A percentile compares a stretch with the other conserved stretches of the same genome.
phyloP scores from a whole-genome alignment of 768 basidiomycete species.

The Daedaleopsis sinensis region DNA sequence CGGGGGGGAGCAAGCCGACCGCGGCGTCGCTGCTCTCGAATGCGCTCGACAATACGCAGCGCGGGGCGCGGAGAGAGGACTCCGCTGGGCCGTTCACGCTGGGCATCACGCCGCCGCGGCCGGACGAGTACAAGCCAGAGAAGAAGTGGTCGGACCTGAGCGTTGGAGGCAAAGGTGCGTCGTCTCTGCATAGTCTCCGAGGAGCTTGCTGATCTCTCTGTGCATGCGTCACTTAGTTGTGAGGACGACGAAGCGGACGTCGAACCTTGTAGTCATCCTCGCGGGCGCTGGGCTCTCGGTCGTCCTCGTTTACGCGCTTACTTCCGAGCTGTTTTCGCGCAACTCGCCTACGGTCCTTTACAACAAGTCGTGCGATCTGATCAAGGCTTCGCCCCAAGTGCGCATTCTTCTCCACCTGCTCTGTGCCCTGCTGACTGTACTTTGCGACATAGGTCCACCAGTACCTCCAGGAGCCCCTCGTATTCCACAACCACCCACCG shows the following conservation, averaged over 20 bases:
- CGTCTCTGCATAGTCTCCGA: not conserved
- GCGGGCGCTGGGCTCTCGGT: constrained; percentile 82
- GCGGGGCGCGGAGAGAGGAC: constrained; percentile 47
- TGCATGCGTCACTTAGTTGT: constrained; percentile 41
- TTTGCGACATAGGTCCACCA: constrained; percentile 55
- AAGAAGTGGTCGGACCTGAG: constrained; percentile 84
- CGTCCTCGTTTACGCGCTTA: constrained; percentile 76
- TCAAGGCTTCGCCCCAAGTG: constrained; percentile 50
- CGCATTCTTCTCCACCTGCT: constrained; percentile 13
- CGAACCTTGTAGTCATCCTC: constrained; percentile 57
- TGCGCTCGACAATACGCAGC: constrained; percentile 62
- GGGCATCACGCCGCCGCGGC: constrained; percentile 61
- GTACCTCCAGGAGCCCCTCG: constrained; percentile 66
- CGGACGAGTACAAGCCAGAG: constrained; percentile 54
- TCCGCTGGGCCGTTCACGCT: constrained; percentile 79
- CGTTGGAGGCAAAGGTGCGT: constrained; percentile 72
- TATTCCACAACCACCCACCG: constrained; percentile 84
- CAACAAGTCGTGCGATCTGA: constrained; percentile 55
- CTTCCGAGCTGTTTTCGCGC: constrained; percentile 84
- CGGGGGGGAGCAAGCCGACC: constrained; percentile 22
- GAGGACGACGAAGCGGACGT: constrained; percentile 52
- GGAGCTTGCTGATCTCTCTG: not conserved
- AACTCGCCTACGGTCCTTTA: constrained; percentile 87
- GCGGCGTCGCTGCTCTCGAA: constrained; percentile 57
- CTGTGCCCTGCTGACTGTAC: not conserved